A percentile compares a stretch with the other conserved stretches of the same genome.
Evolutionary conservation across 2,329 filamentous ascomycete species (phyloP).

Genomic region (Pyrenophora graminea): DNA sequence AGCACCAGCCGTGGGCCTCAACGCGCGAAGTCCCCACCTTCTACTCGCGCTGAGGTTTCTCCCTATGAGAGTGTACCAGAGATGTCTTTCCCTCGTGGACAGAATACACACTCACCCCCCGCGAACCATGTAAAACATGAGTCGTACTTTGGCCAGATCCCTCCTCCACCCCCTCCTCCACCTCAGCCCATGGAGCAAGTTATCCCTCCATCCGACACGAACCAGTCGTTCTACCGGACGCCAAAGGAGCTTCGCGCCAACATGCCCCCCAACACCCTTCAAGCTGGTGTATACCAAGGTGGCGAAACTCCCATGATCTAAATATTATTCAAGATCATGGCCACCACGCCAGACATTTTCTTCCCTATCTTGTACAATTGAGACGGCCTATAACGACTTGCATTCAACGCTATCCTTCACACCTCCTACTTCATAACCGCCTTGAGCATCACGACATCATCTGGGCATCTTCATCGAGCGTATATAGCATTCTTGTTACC

Average conservation of each 20-base stretch:
- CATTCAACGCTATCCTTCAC: constrained; percentile 30
- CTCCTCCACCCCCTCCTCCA: constrained; percentile 45
- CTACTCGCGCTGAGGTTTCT: constrained; percentile 35
- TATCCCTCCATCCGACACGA: constrained; percentile 43
- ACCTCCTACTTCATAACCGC: background rate
- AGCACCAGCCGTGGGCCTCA: constrained; percentile 57
- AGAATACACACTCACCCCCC: constrained; percentile 33
- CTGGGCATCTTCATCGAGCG: constrained; percentile 24
- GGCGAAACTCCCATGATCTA: constrained; percentile 45
- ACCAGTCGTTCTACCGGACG: constrained; percentile 43
- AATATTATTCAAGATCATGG: background rate
- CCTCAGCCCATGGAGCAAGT: constrained; percentile 48
- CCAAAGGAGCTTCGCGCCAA: constrained; percentile 56
- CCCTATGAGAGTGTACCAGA: constrained; percentile 53
- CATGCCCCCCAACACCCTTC: constrained; percentile 53
- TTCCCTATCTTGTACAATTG: constrained; percentile 16
- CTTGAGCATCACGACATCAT: constrained; percentile 12
- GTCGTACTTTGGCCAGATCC: constrained; percentile 36
- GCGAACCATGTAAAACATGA: constrained; percentile 32
- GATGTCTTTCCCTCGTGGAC: constrained; percentile 33
- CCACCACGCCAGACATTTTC: background rate
- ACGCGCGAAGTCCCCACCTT: constrained; percentile 54
- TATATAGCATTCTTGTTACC: constrained; percentile 17
- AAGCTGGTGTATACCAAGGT: constrained; percentile 48
- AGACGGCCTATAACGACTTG: constrained; percentile 39